These are phyloP conservation scores for Globisporangium paddicum DNA, from an alignment of 352 stramenopile species.

Conservation along the genomic window DNA sequence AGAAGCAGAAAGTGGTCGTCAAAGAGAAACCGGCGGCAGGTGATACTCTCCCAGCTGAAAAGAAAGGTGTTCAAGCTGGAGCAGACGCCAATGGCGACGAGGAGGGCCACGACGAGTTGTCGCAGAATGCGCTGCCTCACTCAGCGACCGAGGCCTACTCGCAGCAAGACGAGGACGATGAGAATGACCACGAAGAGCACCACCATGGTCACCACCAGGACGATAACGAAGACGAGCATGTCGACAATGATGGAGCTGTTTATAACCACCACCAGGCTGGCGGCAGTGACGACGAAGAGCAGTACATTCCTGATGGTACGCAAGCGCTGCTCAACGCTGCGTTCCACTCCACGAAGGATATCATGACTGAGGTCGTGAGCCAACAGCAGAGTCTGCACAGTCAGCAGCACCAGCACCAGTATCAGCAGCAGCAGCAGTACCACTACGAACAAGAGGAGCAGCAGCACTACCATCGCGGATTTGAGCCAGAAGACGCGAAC, in stretches of 20 bases:
- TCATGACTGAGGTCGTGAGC: slow-evolving; percentile 66
- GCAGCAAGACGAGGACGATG: slow-evolving; percentile 10
- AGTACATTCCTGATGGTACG: slow-evolving; percentile 49
- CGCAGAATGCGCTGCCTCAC: neutral
- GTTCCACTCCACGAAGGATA: slow-evolving; percentile 68
- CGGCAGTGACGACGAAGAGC: slow-evolving; percentile 15
- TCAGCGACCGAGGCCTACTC: neutral
- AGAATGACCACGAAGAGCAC: slow-evolving; percentile 5
- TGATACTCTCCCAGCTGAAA: neutral
- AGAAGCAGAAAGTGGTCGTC: slow-evolving; percentile 58
- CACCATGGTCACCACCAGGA: neutral
- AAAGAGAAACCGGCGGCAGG: slow-evolving; percentile 19
- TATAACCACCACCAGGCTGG: slow-evolving; percentile 13
- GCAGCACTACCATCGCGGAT: slow-evolving; percentile 39
- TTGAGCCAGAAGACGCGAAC: slow-evolving; percentile 62
- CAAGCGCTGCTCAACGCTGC: slow-evolving; percentile 62
- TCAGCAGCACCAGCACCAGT: slow-evolving; percentile 18
- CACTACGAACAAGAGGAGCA: slow-evolving; percentile 19
- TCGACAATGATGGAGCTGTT: slow-evolving; percentile 14
- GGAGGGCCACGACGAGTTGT: slow-evolving; percentile 5
- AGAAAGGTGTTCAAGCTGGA: neutral
- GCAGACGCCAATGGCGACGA: slow-evolving; percentile 1
- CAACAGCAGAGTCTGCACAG: slow-evolving; percentile 28
- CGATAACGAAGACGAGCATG: slow-evolving; percentile 11
- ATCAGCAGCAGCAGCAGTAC: slow-evolving; percentile 29